These are phyloP conservation scores for Ogataea populi-albae DNA, from an alignment of 805 yeast genomes.

Conservation along the genomic window DNA sequence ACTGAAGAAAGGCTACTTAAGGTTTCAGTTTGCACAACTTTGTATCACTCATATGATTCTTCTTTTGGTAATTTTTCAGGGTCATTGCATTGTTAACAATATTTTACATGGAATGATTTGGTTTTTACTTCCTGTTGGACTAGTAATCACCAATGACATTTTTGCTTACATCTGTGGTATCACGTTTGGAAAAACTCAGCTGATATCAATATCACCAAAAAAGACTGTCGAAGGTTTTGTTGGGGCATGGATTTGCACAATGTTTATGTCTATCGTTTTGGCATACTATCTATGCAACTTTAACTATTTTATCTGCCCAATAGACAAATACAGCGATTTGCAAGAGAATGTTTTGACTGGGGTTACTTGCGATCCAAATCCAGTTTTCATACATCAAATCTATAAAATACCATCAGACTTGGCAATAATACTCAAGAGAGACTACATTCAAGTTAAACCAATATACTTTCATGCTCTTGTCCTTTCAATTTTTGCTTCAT, in stretches of 20 bases:
- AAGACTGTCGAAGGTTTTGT: conserved; percentile 96
- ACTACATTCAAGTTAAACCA: conserved; percentile 68
- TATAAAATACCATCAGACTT: conserved; percentile 72
- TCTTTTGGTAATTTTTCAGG: conserved; percentile 86
- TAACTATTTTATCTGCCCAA: conserved; percentile 86
- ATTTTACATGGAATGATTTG: conserved; percentile 88
- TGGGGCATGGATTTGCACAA: conserved; percentile 97
- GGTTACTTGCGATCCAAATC: conserved; percentile 77
- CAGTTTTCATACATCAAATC: conserved; percentile 81
- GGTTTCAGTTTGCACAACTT: conserved; percentile 90
- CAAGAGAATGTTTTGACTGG: conserved; percentile 58
- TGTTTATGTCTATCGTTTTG: conserved; percentile 64
- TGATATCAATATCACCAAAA: conserved; percentile 92
- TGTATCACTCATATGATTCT: conserved; percentile 94
- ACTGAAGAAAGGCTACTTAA: conserved; percentile 81
- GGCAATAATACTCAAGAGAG: conserved; percentile 40
- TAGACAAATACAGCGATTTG: conserved; percentile 50
- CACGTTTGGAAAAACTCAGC: conserved; percentile 89
- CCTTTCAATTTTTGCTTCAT: conserved; percentile 90
- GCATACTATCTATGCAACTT: conserved; percentile 62
- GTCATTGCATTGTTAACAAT: conserved; percentile 87
- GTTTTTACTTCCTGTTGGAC: conserved; percentile 88
- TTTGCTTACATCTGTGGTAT: conserved; percentile 97
- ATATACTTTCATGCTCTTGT: conserved; percentile 85
- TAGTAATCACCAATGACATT: conserved; percentile 92